A percentile compares a stretch with the other conserved stretches of the same genome.
phyloP scores from a whole-genome alignment of 345 rosid genomes.

The Syzygium oleosum region DNA sequence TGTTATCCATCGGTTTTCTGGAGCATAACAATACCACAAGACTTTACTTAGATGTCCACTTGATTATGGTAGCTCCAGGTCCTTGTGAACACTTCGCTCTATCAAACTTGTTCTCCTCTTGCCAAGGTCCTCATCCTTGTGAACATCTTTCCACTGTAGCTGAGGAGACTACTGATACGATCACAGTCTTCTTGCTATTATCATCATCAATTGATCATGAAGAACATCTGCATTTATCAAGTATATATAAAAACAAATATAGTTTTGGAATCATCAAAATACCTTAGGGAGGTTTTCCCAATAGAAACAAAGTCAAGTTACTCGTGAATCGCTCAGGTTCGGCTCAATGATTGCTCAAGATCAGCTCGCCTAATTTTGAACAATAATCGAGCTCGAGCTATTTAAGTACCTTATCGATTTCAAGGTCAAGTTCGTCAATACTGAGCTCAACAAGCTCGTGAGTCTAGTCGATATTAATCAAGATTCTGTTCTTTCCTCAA shows the following conservation, averaged over 20 bases:
- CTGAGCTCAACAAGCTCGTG: background rate
- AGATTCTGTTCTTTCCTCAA: background rate
- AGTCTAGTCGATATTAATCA: background rate
- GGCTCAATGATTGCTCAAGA: background rate
- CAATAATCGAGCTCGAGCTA: background rate
- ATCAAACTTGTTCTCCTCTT: background rate
- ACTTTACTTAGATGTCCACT: background rate
- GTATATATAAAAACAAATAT: background rate
- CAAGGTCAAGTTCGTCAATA: background rate
- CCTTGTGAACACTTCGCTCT: background rate
- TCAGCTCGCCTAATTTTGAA: background rate
- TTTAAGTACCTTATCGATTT: background rate
- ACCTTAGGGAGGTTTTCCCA: background rate
- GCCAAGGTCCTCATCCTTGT: background rate
- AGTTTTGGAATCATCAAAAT: background rate
- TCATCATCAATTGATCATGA: background rate
- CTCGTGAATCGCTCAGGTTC: background rate
- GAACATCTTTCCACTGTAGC: background rate
- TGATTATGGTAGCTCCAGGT: background rate
- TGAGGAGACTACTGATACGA: background rate
- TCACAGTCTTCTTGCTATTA: background rate
- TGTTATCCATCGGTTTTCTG: background rate
- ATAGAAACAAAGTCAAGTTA: background rate
- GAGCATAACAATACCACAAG: background rate
- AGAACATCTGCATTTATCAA: background rate